phyloP scores from a whole-genome alignment of 73 alveolate genomes.

The Paramecium bursaria region DNA sequence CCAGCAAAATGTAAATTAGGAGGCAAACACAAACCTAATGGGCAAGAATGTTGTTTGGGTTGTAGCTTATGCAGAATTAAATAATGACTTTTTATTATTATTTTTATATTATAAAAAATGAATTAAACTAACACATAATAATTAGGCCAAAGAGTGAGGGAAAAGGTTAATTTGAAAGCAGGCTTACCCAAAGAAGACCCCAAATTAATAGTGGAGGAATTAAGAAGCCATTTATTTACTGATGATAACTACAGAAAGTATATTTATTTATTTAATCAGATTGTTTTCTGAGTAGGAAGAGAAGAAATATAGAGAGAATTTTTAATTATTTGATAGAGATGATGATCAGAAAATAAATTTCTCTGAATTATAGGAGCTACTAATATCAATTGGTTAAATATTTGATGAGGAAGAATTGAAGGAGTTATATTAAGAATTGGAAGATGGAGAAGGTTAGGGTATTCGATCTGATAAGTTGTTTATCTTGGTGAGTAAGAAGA shows the following conservation, averaged over 20 bases:
- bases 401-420: conserved; percentile 51
- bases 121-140: too few species aligned
- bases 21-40: conserved; percentile 66
- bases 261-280: conserved; percentile 3
- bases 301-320: conserved; percentile 54
- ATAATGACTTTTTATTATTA: too few species aligned
- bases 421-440: conserved; percentile 36
- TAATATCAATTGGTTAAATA: conserved; percentile 41
- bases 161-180: conserved; percentile 18
- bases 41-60: conserved; percentile 67
- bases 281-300: conserved; percentile 54
- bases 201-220: conserved; percentile 35
- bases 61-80: too few species aligned
- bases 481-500: conserved; percentile 35
- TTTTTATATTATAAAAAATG: too few species aligned
- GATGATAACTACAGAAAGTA: conserved; percentile 57
- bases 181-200: conserved; percentile 58
- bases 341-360: conserved; percentile 44
- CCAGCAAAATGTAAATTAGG: conserved; percentile 57
- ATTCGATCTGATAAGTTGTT: conserved; percentile 49
- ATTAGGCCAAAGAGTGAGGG: conserved; percentile 38
- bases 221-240: conserved; percentile 45
- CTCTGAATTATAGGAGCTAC: conserved; percentile 17
- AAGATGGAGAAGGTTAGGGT: conserved; percentile 57
- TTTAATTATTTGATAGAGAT: conserved; percentile 59